Base-by-base conservation (phyloP, 176 grass and related monocot species). In the Tillandsia leiboldiana region DNA sequence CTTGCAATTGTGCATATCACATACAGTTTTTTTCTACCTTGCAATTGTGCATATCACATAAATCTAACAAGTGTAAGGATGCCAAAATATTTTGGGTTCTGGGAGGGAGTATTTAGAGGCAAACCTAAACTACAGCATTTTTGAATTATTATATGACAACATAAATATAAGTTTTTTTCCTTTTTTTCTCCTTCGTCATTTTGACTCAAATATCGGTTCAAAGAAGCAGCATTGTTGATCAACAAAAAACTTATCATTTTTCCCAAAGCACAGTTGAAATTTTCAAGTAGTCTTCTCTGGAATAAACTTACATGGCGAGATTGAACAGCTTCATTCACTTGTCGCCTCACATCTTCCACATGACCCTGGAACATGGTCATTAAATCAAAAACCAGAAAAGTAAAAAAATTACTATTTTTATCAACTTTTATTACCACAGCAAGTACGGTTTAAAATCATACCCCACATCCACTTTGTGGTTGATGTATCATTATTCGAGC, bases 401-500 rank as follows among this genome's bases (percentile, higher is more conserved):
- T 48, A 20, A 73, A 73, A 73, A 61, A 66, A 49, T 61, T 53
- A 20, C 1, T 48, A 73, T 69, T 70, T 64, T 70, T 64, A 13
- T 42, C 4, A 29, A 72, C 50, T 50, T 11, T 18, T 63, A 33
- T 51, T 49, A 4, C 12, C 33, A 65, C 9, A 11, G 48, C 51
- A 5, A 71, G 70, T 10, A 63, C 65, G 70, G 54, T 63, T 63
- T 61, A 67, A 47, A 80, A 71, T 10, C 71, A 59, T 86, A 99
- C 94, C 77, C 86, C 84, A 0, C 81, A 93, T 82, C 86, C 89
- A 71, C 84, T 91, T 83, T 92, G 86, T 73, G 89, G 86, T 80
- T 99, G 94, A 87, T 99, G 94, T 73, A 99, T 90, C 94, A 99
- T 90, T 69, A 99, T 81, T 83, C 94, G 83, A 28, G 89, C 53